Evolutionary conservation across 1,284 basidiomycete genomes (phyloP), one percentile per base, ranked within the genome.

Genomic region (Rhizoctonia solani): DNA sequence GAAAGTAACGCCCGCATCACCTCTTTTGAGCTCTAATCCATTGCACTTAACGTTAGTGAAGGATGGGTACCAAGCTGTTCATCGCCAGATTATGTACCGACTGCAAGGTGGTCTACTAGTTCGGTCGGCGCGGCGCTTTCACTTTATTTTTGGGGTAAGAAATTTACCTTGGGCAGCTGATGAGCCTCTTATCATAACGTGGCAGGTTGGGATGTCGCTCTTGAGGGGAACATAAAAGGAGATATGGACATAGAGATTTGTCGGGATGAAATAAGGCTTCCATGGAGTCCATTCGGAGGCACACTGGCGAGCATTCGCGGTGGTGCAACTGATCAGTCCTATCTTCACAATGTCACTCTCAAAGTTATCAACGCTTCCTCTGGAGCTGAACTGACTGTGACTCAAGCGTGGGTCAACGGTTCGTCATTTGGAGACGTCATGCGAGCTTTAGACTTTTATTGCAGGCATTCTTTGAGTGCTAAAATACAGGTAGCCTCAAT

Each of bases 1-100:
- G n/a, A n/a, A n/a, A n/a, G n/a, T n/a, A n/a, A n/a, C n/a, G n/a
- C n/a, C n/a, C n/a, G n/a, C n/a, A n/a, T n/a, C n/a, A n/a, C n/a
- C n/a, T n/a, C n/a, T n/a, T n/a, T n/a, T n/a, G n/a, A n/a, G n/a
- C n/a, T n/a, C n/a, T n/a, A n/a, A n/a, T n/a, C n/a, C n/a, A n/a
- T 56, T 27, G 44, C 54, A 27, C 29, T 41, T 25, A 56, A 56
- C 54, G 27, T 16, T 3, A 37, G 30, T 21, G 9, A 37, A 4
- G 56, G 56, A 46, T 59, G 56, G 56, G n/a, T 44, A 11, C 23
- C 56, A 27, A 59, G 56, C 29, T 59, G 56, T 29, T 46, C 56
- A 32, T n/a, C 44, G 11, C 21, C 44, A 23, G 19, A 47, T 23
- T 44, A 29, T 47, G 56, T 16, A 19, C 8, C 42, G 41, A 59